These are phyloP conservation scores for Rhodosporidiobolus odoratus DNA, from an alignment of 768 basidiomycete genomes.

Conservation along the genomic window DNA sequence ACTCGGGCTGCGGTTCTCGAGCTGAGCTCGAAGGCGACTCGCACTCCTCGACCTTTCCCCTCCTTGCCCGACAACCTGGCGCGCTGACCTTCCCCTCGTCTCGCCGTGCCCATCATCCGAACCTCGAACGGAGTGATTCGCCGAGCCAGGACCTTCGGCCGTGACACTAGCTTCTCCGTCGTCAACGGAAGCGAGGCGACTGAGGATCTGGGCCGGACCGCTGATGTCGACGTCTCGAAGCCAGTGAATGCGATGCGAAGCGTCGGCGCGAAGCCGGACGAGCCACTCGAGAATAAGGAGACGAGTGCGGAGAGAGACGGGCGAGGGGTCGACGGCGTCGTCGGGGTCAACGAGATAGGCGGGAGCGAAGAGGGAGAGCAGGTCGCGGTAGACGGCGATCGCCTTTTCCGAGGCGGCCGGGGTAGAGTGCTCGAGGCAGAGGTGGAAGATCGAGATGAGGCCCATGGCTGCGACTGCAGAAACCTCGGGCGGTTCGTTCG, in stretches of 20 bases:
- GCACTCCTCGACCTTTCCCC: conserved; percentile 29
- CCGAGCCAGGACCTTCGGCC: background rate
- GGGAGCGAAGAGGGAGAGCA: conserved; percentile 47
- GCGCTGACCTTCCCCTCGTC: conserved; percentile 21
- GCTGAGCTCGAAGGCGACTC: conserved; percentile 26
- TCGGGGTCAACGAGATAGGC: conserved; percentile 5
- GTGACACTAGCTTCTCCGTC: background rate
- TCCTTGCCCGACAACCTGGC: background rate
- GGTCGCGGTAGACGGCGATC: conserved; percentile 48
- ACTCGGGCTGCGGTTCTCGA: conserved; percentile 33
- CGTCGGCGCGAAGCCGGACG: conserved; percentile 79
- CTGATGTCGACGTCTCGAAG: conserved; percentile 52
- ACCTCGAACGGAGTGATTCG: too few relatives aligned
- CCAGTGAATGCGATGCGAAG: conserved; percentile 78
- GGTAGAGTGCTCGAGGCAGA: conserved; percentile 47
- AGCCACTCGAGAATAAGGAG: conserved; percentile 76
- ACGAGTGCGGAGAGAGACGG: conserved; percentile 54
- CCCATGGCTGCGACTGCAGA: conserved; percentile 34
- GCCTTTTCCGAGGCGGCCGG: conserved; percentile 42
- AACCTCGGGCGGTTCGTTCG: conserved; percentile 21
- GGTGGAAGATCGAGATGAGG: conserved; percentile 49
- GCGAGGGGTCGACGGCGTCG: background rate
- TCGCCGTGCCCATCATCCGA: conserved; percentile 24
- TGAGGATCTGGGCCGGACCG: conserved; percentile 27
- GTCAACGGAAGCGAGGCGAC: background rate